Evolutionary conservation across 257 asterid species (phyloP).

Genomic region (Plantago major): DNA sequence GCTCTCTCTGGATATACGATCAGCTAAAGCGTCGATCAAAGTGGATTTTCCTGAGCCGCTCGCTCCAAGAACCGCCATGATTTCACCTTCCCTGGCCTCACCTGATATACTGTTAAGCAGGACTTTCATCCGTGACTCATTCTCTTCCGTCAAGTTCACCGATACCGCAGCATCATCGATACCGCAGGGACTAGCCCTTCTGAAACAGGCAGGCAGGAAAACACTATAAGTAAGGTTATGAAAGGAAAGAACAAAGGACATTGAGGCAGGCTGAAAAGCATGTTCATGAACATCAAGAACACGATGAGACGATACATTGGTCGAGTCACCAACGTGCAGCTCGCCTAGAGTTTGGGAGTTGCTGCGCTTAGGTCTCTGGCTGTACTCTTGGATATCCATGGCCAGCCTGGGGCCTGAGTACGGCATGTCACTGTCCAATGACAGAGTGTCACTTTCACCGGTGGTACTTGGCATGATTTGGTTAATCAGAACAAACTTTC

Average conservation of each 20-base stretch:
- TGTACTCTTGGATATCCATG: constrained; percentile 58
- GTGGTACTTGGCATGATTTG: constrained; percentile 3
- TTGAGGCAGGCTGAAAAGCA: constrained; percentile 14
- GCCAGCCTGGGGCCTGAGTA: constrained; percentile 54
- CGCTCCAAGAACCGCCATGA: constrained; percentile 60
- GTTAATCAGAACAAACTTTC: too few species aligned
- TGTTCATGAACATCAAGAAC: constrained; percentile 25
- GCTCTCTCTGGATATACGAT: constrained; percentile 47
- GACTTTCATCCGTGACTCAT: constrained; percentile 19
- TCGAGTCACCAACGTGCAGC: constrained; percentile 45
- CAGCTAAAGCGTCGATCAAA: constrained; percentile 49
- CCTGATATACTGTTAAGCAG: constrained; percentile 44
- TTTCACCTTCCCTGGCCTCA: constrained; percentile 55
- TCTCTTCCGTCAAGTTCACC: not conserved
- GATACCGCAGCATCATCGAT: not conserved
- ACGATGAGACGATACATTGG: constrained; percentile 33
- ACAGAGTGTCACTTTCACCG: constrained; percentile 30
- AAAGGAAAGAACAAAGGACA: constrained; percentile 49
- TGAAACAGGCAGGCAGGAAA: constrained; percentile 20
- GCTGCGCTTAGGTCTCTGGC: constrained; percentile 38
- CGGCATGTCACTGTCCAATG: constrained; percentile 53
- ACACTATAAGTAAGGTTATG: constrained; percentile 49
- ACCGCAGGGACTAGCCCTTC: not conserved
- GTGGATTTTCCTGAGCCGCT: constrained; percentile 67
- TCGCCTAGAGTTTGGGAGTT: constrained; percentile 58